Base-by-base conservation (phyloP, 495 filamentous ascomycete genomes). In the Opeltia flavorubescens region DNA sequence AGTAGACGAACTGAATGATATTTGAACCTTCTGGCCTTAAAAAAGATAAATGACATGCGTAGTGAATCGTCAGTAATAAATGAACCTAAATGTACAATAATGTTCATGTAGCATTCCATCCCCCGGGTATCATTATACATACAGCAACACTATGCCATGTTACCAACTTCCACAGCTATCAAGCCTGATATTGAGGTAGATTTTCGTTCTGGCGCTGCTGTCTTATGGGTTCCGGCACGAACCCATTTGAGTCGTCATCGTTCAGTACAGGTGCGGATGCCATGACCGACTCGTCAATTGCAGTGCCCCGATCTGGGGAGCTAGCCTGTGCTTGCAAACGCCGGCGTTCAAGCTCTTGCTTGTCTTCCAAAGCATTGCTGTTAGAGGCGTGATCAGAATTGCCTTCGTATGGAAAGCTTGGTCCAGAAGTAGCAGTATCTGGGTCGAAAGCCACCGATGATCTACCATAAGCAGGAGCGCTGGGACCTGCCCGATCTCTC, bases 331-430 rank as follows among this genome's bases (percentile, higher is more conserved):
- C 71, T 40, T 89, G 65, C 4, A 95, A 62, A 47, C 85, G 71
- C 40, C 72, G 77, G 5, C 84, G 75, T 56, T 94, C 85, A 18
- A 86, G 69, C 55, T 94, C 89, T 54, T 83, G 78, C 59, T 95
- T 95, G 57, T 95, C 89, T 20, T 87, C 84, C n/a, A 46, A 40
- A 12, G 50, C 51, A 20, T 25, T 28, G 39, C 36, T 15, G 44
- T 40, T 9, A 46, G 36, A 15, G 51, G 52, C 23, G 55, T 50
- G 48, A n/a, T n/a, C n/a, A n/a, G n/a, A n/a, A 43, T 35, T 49
- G 46, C 33, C 8, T 47, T 34, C 20, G 49, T 23, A 15, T 29
- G 36, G 4, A 43, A 18, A 21, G 47, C 49, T 45, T 41, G 4
- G 25, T 18, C 28, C 11, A 17, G 12, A 5, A 21, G 20, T 17